Base-by-base conservation (phyloP, 2,329 filamentous ascomycete species). In the Dothidotthia symphoricarpi region DNA sequence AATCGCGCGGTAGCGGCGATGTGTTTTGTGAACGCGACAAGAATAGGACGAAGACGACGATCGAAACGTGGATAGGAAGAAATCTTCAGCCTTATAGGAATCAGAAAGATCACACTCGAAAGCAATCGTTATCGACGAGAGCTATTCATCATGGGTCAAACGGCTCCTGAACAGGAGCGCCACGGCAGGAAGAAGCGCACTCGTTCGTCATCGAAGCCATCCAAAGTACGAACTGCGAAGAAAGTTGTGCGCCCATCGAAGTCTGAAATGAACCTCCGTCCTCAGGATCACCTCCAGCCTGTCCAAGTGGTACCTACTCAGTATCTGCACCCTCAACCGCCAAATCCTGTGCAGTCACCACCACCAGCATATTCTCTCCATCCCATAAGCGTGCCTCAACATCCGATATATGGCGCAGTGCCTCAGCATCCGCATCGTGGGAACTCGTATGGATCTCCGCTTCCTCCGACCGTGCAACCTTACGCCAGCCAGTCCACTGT, bases 371-470 rank as follows among this genome's bases (percentile, higher is more conserved):
- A 42, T 31, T 39, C 37, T 16, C 26, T 28, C 8, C 53, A 56
- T 40, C 26, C 45, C 9, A 34, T 44, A 13, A 39, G 49, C 31
- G 44, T 53, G 13, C 49, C 43, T 28, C 44, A 42, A 13, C 47
- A 51, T 36, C 39, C 51, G 14, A 28, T 56, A 6, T 63, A 61
- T 34, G 51, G 51, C 10, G 33, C 45, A 15, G 39, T 42, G 14
- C 52, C 56, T 29, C 52, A 54, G 17, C 26, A 49, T 29, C 41
- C 39, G 17, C 45, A 51, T 17, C 41, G 50, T 33, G 31, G 25
- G 13, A 45, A 45, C 13, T 15, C 40, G 14, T 52, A 55, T 41
- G 45, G 40, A 16, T 48, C 43, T 17, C 45, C 49, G 3, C 41
- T 49, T 13, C 34, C 34, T 14, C 53, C 52, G 30, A 33, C 47